A percentile compares a stretch with the other conserved stretches of the same genome.
phyloP scores from a whole-genome alignment of 257 asterid species.

The Fraxinus cuspidata region DNA sequence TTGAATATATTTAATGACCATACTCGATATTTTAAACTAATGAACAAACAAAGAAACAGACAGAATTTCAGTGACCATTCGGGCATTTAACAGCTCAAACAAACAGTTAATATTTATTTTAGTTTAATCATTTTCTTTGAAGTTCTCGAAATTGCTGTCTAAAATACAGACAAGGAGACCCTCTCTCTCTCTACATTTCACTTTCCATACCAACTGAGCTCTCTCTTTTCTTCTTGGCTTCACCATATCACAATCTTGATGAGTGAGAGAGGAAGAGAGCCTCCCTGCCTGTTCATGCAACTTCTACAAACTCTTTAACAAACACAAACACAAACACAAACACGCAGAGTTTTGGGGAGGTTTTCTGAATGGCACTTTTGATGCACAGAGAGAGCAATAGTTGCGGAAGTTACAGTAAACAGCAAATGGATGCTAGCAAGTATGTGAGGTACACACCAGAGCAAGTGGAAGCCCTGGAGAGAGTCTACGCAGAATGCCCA shows the following conservation, averaged over 20 bases:
- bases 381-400: conserved; percentile 62
- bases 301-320: conserved; percentile 23
- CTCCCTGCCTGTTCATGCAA: conserved; percentile 90
- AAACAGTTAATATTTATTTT: no score
- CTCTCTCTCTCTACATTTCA: conserved; percentile 29
- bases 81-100: no score
- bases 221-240: conserved; percentile 16
- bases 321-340: conserved; percentile 3
- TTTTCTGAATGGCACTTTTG: conserved; percentile 49
- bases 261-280: conserved; percentile 68
- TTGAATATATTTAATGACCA: no score
- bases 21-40: no score
- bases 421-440: conserved; percentile 83
- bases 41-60: no score
- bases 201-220: background rate
- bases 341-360: conserved; percentile 14
- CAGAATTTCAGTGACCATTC: no score
- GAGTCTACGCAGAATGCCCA: conserved; percentile 90
- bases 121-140: no score
- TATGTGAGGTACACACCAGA: conserved; percentile 95
- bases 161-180: background rate
- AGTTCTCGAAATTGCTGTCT: background rate
- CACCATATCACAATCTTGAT: conserved; percentile 37
- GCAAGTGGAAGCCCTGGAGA: conserved; percentile 94
- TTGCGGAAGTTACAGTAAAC: conserved; percentile 46